Base-by-base conservation (phyloP, 768 basidiomycete genomes). In the Leccinum longicurvipes region DNA sequence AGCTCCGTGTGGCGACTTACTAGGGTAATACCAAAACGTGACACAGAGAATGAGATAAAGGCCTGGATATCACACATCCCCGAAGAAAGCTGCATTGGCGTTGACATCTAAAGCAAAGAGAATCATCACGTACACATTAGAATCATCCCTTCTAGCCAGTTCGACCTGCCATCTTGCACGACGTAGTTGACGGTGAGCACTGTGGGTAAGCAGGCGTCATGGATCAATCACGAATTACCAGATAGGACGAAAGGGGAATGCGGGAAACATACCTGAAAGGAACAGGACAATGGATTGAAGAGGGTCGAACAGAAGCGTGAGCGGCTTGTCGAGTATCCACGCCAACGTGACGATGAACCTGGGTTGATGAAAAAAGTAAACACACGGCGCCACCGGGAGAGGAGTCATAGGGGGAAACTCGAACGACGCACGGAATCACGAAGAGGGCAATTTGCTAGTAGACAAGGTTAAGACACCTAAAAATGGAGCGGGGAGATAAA, bases 81-180 rank as follows among this genome's bases (percentile, higher is more conserved):
- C 17, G 8, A 39, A 39, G 5, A n/a, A 39, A 39, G 36, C 3
- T n/a, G 28, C 2, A 6, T 29, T 25, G 19, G 9, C 14, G 10
- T 31, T 3, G 23, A 29, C 3, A 24, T n/a, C 11, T 31, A 15
- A 12, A 4, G 11, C 5, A 5, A 28, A 9, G 21, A 31, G 21
- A 34, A 15, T 9, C 25, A 63, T 39, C n/a, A 39, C 76, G 47
- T 60, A 81, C 86, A 83, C 54, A 91, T 82, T n/a, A 92, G 77
- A 54, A 91, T 84, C 62, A 85, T 71, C 23, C 91, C 92, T 71
- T 96, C 93, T n/a, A 97, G 77, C 85, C 93, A 97, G 69, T 95
- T 96, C 27, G 87, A 90, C 66, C 84, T 89, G 12, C 93, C 93
- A 62, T 97, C 95, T 48, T 84, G 81, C 6, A 95, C 82, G 21